Evolutionary conservation across 2,329 filamentous ascomycete species (phyloP), one percentile per base, ranked within the genome.

Genomic region (Fusarium circinatum): DNA sequence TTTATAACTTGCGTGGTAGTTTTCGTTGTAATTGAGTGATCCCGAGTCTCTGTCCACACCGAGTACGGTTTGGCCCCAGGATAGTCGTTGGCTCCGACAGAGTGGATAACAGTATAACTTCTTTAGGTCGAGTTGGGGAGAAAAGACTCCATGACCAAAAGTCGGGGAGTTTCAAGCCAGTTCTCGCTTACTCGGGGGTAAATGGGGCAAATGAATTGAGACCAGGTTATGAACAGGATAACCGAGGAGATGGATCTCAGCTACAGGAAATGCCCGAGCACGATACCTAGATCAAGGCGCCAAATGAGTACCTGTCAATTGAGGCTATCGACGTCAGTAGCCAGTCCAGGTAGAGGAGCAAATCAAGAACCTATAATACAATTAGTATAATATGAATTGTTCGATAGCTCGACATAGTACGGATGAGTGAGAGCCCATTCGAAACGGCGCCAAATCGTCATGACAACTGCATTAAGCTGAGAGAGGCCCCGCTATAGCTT

Each of bases 401-500:
- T 39, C 13, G 18, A 32, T 28, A 51, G n/a, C 30, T 34, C 51
- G 62, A 45, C 52, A 48, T n/a, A 52, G 56, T 39, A 42, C 38
- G 49, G 56, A 68, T 24, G 55, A 48, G 26, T n/a, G 45, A 48
- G 20, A 61, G 54, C 18, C 34, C 20, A 51, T 47, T 44, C 68
- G 68, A 76, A 78, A 78, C 75, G 60, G 52, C 74, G 60, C 74
- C 70, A 75, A 66, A 78, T 78, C 65, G 76, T 70, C 76, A 78
- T 75, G 76, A 76, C 77, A 78, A 78, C 77, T 71, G 65, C 66
- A 68, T 68, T 68, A 58, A 75, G 69, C 58, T 63, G 55, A 47
- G 45, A 30, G 49, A 57, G 62, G 54, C 41, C 67, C 48, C 67
- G 45, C 65, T 47, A 57, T 45, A 55, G 58, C 42, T 55, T 65